A percentile compares a stretch with the other conserved stretches of the same genome.
Conservation (phyloP, 2,329 filamentous ascomycete genomes). For the Fusarium goolgardi region DNA sequence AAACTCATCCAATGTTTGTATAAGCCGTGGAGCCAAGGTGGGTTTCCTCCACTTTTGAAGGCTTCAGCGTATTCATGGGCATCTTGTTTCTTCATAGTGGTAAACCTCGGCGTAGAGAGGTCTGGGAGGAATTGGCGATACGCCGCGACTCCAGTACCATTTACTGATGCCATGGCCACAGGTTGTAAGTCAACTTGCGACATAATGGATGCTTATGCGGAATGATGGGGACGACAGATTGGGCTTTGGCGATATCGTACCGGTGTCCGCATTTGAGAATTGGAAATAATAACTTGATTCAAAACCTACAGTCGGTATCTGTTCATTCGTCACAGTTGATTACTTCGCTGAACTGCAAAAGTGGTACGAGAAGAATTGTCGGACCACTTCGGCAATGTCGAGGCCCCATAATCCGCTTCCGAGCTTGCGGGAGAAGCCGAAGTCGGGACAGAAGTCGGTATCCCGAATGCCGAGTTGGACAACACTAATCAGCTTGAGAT, state of each 20-base stretch:
- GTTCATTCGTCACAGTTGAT: too few relatives aligned
- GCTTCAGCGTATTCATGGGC: conserved; percentile 70
- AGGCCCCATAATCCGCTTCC: neutral
- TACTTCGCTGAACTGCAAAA: neutral
- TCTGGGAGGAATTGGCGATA: conserved; percentile 3
- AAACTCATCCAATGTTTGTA: conserved; percentile 7
- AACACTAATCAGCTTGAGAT: neutral
- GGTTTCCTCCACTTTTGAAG: neutral
- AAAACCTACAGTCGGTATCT: too few relatives aligned
- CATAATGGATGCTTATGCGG: neutral
- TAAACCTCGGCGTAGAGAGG: neutral
- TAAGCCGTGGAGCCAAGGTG: conserved; percentile 5
- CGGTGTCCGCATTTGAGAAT: too few relatives aligned
- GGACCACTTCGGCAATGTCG: conserved; percentile 1
- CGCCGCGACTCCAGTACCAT: neutral
- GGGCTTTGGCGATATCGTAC: neutral
- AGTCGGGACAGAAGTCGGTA: neutral
- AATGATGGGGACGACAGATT: rapidly evolving
- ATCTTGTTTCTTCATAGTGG: conserved; percentile 66
- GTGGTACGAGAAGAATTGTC: neutral
- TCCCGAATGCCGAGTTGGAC: neutral
- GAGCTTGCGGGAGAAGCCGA: neutral
- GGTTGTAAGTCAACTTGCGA: neutral
- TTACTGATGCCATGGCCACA: neutral
- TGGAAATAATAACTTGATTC: too few relatives aligned